Evolutionary conservation across 805 yeast species (phyloP).

Genomic region (Teunomyces kruisii): DNA sequence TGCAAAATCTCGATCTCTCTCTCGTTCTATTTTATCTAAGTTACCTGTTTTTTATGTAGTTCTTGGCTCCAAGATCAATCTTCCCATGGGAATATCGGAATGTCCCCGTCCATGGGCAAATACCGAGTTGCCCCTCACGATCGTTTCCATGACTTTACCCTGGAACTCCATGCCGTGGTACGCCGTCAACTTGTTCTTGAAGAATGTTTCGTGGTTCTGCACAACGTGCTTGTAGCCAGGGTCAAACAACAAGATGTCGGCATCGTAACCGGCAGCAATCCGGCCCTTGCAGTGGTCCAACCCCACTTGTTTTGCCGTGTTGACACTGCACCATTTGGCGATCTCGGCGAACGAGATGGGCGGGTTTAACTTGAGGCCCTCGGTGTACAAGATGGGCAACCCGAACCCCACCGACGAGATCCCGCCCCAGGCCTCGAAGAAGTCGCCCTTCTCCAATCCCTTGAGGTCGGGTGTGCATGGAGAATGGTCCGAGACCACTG

Average conservation of each 20-base stretch:
- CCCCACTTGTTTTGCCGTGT: slow-evolving; percentile 87
- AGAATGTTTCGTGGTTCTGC: slow-evolving; percentile 56
- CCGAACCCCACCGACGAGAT: slow-evolving; percentile 92
- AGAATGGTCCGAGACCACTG: slow-evolving; percentile 93
- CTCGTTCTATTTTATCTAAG: too few relatives aligned
- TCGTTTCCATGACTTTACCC: slow-evolving; percentile 79
- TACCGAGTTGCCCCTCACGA: slow-evolving; percentile 72
- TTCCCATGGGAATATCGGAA: slow-evolving; percentile 57
- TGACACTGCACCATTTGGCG: slow-evolving; percentile 74
- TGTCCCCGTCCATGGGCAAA: slow-evolving; percentile 59
- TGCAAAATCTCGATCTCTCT: too few relatives aligned
- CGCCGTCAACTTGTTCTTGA: slow-evolving; percentile 87
- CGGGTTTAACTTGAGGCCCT: slow-evolving; percentile 54
- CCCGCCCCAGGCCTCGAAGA: slow-evolving; percentile 95
- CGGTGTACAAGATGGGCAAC: slow-evolving; percentile 76
- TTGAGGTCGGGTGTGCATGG: slow-evolving; percentile 94
- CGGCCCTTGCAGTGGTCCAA: slow-evolving; percentile 69
- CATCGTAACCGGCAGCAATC: slow-evolving; percentile 75
- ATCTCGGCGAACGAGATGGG: slow-evolving; percentile 61
- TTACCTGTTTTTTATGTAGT: too few relatives aligned
- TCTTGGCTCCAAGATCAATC: slow-evolving; percentile 61
- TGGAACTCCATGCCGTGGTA: slow-evolving; percentile 67
- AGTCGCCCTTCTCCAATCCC: slow-evolving; percentile 79
- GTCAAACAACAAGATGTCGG: slow-evolving; percentile 85
- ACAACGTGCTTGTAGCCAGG: slow-evolving; percentile 52